A percentile compares a stretch with the other conserved stretches of the same genome.
phyloP scores from a whole-genome alignment of 495 filamentous ascomycete genomes.

The Aspergillus panamensis region DNA sequence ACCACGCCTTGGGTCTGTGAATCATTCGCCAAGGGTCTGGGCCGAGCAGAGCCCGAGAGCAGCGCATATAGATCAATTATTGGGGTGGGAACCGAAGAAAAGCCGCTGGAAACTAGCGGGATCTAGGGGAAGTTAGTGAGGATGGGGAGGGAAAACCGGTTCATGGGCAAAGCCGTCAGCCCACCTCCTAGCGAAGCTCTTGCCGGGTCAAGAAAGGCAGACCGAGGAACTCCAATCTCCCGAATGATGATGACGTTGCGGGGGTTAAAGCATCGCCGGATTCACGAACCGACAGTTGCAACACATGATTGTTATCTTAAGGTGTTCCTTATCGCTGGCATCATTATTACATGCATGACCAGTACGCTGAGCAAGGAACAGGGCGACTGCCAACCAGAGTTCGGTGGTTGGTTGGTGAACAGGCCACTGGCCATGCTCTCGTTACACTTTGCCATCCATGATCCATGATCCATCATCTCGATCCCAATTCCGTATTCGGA shows the following conservation, averaged over 20 bases:
- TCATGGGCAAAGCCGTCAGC: background rate
- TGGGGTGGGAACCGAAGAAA: background rate
- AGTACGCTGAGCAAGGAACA: background rate
- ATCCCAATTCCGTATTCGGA: background rate
- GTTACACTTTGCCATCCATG: background rate
- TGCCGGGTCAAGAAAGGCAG: background rate
- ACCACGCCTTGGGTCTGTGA: constrained; percentile 4
- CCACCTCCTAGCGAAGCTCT: background rate
- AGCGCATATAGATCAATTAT: background rate
- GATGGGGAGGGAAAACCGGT: background rate
- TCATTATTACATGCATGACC: background rate
- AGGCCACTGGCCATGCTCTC: too few relatives aligned
- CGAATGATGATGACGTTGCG: constrained; percentile 4
- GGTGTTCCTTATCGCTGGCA: background rate
- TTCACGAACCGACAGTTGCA: background rate
- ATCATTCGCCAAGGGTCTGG: constrained; percentile 8
- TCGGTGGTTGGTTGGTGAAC: too few relatives aligned
- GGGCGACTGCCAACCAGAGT: too few relatives aligned
- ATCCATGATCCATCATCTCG: too few relatives aligned
- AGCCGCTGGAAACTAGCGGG: background rate
- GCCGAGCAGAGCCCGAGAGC: background rate
- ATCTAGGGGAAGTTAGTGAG: background rate
- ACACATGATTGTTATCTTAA: background rate
- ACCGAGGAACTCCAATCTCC: background rate
- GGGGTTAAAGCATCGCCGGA: background rate